Conservation (phyloP, 139 green algal species). For the Chlorella sp. region DNA sequence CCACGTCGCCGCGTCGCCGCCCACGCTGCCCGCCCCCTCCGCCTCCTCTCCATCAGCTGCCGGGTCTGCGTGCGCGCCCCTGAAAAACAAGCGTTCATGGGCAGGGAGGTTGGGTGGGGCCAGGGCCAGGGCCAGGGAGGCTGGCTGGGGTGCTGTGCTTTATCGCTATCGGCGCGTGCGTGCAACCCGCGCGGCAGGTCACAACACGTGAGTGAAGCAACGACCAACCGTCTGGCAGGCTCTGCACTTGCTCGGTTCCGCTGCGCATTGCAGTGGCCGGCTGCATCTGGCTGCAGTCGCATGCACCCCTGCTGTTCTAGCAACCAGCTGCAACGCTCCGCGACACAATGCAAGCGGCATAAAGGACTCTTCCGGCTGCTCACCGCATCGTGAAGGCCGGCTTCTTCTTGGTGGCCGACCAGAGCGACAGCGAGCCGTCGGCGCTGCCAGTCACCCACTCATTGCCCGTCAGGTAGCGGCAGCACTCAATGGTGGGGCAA, state of each 20-base stretch:
- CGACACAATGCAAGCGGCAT: neutral
- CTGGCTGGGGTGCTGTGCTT: no score
- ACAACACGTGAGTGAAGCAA: no score
- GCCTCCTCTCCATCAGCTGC: neutral
- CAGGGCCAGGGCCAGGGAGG: no score
- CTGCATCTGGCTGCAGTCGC: neutral
- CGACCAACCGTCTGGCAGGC: no score
- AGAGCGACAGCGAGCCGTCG: slow-evolving; percentile 64
- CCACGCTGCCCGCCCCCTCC: slow-evolving; percentile 34
- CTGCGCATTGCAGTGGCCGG: neutral
- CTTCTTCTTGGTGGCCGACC: slow-evolving; percentile 32
- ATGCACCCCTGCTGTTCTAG: neutral
- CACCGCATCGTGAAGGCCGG: slow-evolving; percentile 14
- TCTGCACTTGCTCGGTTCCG: no score
- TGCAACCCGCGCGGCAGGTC: no score
- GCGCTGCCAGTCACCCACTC: slow-evolving; percentile 85
- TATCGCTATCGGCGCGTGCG: no score
- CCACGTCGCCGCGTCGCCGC: slow-evolving; percentile 66
- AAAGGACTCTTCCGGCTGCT: neutral
- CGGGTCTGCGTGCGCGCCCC: slow-evolving; percentile 17
- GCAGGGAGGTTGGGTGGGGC: neutral
- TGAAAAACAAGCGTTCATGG: neutral
- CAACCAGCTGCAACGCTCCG: slow-evolving; percentile 15
- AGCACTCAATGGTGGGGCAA: slow-evolving; percentile 71
- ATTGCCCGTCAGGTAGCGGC: slow-evolving; percentile 56